Evolutionary conservation across 2,329 filamentous ascomycete genomes (phyloP).

Genomic region (Alternaria brassicicola): DNA sequence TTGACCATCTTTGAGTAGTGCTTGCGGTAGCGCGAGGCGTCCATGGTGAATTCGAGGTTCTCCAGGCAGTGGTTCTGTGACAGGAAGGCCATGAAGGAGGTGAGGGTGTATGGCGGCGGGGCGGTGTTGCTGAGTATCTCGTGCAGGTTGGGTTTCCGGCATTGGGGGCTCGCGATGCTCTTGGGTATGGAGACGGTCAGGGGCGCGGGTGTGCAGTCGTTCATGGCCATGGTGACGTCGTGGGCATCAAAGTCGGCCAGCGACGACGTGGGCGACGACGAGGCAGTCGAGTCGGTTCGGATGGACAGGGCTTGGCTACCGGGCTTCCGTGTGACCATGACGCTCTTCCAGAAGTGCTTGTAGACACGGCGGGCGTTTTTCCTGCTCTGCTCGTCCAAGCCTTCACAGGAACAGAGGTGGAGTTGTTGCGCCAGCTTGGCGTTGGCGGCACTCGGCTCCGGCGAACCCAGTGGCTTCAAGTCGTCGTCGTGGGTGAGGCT

Average conservation of each 20-base stretch:
- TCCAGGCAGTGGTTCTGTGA: conserved; percentile 97
- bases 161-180: conserved; percentile 56
- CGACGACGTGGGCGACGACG: conserved; percentile 42
- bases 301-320: conserved; percentile 38
- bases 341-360: conserved; percentile 48
- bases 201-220: conserved; percentile 53
- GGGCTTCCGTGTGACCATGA: conserved; percentile 46
- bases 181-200: conserved; percentile 58
- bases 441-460: conserved; percentile 42
- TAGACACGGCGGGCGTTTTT: conserved; percentile 44
- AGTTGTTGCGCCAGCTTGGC: conserved; percentile 50
- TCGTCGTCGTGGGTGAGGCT: neutral
- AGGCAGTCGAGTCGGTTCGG: conserved; percentile 42
- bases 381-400: conserved; percentile 41
- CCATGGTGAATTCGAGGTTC: conserved; percentile 95
- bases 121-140: conserved; percentile 89
- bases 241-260: conserved; percentile 49
- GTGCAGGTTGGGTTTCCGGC: conserved; percentile 72
- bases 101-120: conserved; percentile 85
- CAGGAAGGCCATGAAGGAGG: conserved; percentile 93
- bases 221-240: conserved; percentile 57
- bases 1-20: conserved; percentile 67
- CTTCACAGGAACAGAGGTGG: conserved; percentile 43
- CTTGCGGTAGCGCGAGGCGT: conserved; percentile 82
- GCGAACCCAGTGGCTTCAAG: conserved; percentile 38